phyloP scores from a whole-genome alignment of 1,284 basidiomycete species.

The Austropuccinia psidii region DNA sequence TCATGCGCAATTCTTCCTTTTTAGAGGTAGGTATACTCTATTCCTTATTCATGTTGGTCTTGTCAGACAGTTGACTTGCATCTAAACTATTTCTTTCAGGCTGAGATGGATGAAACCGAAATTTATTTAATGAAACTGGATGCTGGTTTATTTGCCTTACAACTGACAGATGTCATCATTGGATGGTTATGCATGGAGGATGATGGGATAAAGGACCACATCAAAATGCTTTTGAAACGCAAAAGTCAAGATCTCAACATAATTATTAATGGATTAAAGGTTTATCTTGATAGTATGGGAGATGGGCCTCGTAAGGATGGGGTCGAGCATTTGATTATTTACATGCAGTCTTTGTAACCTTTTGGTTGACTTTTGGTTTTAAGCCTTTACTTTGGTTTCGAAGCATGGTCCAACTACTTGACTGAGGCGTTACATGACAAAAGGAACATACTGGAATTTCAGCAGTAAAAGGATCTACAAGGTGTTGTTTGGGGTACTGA shows the following conservation, averaged over 20 bases:
- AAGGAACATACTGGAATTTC: no score
- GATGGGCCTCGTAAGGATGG: constrained; percentile 50
- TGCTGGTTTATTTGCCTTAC: constrained; percentile 75
- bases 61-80: neutral
- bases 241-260: constrained; percentile 61
- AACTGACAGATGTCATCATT: constrained; percentile 83
- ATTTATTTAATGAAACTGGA: constrained; percentile 79
- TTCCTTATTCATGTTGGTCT: neutral
- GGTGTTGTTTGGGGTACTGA: no score
- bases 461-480: no score
- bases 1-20: constrained; percentile 60
- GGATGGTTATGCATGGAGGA: constrained; percentile 98
- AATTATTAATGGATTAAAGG: constrained; percentile 59
- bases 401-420: no score
- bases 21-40: constrained; percentile 55
- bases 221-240: constrained; percentile 64
- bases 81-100: constrained; percentile 55
- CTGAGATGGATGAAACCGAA: constrained; percentile 62
- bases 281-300: constrained; percentile 66
- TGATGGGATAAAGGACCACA: constrained; percentile 75
- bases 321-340: constrained; percentile 2
- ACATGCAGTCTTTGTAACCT: constrained; percentile 15
- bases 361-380: no score
- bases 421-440: no score
- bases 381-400: no score